Evolutionary conservation across 352 stramenopile genomes (phyloP).

Genomic region (Phytopythium mirpurense): DNA sequence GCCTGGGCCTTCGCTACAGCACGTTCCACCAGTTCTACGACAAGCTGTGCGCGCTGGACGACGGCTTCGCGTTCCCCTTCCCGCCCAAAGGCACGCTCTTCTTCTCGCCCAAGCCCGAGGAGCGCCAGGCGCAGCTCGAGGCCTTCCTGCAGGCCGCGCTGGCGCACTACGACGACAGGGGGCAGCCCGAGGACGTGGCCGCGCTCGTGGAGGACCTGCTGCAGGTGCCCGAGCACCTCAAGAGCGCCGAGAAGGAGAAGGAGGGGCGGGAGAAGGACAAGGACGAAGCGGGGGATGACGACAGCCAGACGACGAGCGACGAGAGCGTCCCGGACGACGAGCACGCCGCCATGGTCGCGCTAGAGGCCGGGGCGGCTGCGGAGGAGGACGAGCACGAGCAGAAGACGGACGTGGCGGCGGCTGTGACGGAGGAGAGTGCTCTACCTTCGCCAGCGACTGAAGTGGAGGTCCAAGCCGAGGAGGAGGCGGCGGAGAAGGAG

Average conservation of each 20-base stretch:
- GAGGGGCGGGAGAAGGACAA: slow-evolving; percentile 14
- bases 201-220: slow-evolving; percentile 54
- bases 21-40: slow-evolving; percentile 56
- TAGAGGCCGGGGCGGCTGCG: not conserved
- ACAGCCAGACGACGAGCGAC: slow-evolving; percentile 21
- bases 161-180: slow-evolving; percentile 24
- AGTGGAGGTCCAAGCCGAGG: not conserved
- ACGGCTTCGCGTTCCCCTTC: slow-evolving; percentile 48
- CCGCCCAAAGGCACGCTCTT: slow-evolving; percentile 63
- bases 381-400: not conserved
- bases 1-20: slow-evolving; percentile 60
- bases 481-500: slow-evolving; percentile 2
- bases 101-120: slow-evolving; percentile 49
- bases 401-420: not conserved
- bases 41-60: slow-evolving; percentile 32
- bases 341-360: slow-evolving; percentile 12
- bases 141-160: slow-evolving; percentile 52
- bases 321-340: slow-evolving; percentile 28
- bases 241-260: not conserved
- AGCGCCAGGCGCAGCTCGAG: slow-evolving; percentile 56
- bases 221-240: slow-evolving; percentile 36
- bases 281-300: not conserved
- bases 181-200: slow-evolving; percentile 24
- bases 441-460: not conserved
- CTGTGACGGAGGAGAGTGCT: not conserved